Percentiles rank a stretch among this genome's conserved stretches.
Conservation (phyloP, 1,284 basidiomycete genomes). For the Apiotrichum montevideense region DNA sequence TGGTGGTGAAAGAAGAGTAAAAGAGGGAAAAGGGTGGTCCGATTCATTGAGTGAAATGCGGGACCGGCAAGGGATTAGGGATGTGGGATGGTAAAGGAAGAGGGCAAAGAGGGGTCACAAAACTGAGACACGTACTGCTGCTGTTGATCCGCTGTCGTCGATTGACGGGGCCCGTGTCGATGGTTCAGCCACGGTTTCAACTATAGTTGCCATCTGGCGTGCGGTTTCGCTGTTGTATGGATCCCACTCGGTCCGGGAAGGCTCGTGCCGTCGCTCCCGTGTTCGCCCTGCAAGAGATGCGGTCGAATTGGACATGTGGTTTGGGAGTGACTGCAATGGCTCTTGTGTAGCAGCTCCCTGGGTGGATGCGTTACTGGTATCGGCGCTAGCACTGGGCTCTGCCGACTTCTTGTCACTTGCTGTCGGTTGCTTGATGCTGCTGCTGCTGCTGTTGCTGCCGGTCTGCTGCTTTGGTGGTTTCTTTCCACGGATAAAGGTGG, state of each 20-base stretch:
- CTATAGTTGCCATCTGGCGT: conserved; percentile 27
- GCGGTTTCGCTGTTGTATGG: background rate
- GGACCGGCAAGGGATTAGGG: background rate
- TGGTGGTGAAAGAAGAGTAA: background rate
- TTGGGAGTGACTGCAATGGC: background rate
- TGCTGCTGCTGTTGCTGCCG: background rate
- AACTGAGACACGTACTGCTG: no score
- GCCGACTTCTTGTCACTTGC: no score
- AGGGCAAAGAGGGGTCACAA: background rate
- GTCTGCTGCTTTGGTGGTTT: conserved; percentile 46
- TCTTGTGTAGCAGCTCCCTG: background rate
- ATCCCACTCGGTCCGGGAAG: background rate
- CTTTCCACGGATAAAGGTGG: conserved; percentile 66
- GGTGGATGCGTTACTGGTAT: no score
- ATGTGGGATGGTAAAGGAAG: background rate
- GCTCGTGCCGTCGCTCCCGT: background rate
- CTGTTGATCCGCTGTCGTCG: conserved; percentile 20
- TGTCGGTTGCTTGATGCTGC: background rate
- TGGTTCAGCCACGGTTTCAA: conserved; percentile 18
- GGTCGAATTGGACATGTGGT: background rate
- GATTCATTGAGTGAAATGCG: background rate
- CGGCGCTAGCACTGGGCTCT: no score
- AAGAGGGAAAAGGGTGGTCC: background rate
- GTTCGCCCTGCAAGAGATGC: background rate
- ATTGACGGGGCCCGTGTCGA: conserved; percentile 15